phyloP scores from a whole-genome alignment of 2,329 filamentous ascomycete species.

The Cryphonectria naterciae region DNA sequence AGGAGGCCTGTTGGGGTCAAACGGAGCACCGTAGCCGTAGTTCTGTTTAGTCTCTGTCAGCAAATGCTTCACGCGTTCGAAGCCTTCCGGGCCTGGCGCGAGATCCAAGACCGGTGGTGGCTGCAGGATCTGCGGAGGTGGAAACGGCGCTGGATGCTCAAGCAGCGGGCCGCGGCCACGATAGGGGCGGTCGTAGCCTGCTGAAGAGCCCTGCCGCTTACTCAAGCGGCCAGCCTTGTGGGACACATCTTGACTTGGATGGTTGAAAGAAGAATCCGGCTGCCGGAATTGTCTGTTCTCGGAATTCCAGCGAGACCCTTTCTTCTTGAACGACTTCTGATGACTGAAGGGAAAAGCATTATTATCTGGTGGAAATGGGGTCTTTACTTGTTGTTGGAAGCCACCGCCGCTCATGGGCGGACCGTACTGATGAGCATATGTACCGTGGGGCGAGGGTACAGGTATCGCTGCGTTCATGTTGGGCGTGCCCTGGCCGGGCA shows the following conservation, averaged over 20 bases:
- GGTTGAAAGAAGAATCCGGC: slow-evolving; percentile 43
- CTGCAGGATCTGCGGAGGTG: slow-evolving; percentile 31
- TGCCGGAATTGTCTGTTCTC: slow-evolving; percentile 47
- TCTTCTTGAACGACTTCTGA: slow-evolving; percentile 46
- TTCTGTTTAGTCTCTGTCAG: slow-evolving; percentile 73
- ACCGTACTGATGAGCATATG: slow-evolving; percentile 60
- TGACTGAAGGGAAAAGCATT: slow-evolving; percentile 39
- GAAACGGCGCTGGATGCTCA: slow-evolving; percentile 32
- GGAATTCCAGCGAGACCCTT: slow-evolving; percentile 49
- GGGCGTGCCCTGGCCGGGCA: slow-evolving; percentile 64
- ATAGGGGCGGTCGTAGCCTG: slow-evolving; percentile 30
- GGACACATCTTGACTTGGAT: slow-evolving; percentile 39
- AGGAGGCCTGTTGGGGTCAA: slow-evolving; percentile 50
- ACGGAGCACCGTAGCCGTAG: slow-evolving; percentile 53
- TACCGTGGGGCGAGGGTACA: slow-evolving; percentile 60
- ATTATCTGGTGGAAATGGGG: slow-evolving; percentile 46
- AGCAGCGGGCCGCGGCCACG: slow-evolving; percentile 19
- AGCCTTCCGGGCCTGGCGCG: slow-evolving; percentile 67
- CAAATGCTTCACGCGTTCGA: slow-evolving; percentile 76
- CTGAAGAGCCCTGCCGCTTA: slow-evolving; percentile 48
- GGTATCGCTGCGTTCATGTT: slow-evolving; percentile 70
- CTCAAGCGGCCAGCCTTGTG: slow-evolving; percentile 47
- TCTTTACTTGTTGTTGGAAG: slow-evolving; percentile 65
- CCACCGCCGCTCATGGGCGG: slow-evolving; percentile 57
- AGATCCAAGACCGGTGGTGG: slow-evolving; percentile 50